A percentile compares a stretch with the other conserved stretches of the same genome.
Conservation (phyloP, 2,329 filamentous ascomycete genomes). For the Colletotrichum acutatum region DNA sequence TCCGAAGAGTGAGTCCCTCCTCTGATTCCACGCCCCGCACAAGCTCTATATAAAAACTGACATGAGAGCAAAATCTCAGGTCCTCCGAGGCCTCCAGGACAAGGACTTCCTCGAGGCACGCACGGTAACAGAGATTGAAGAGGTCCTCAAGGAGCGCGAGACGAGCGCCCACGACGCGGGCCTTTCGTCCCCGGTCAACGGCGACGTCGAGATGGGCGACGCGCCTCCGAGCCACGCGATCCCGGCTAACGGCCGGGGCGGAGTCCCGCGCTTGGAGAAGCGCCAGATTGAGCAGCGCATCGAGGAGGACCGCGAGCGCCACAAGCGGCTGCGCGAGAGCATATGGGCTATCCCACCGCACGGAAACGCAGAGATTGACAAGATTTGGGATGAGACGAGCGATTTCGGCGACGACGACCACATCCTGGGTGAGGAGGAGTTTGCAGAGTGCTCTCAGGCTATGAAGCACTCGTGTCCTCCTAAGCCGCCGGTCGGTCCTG, state of each 20-base stretch:
- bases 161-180: slow-evolving; percentile 67
- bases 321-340: slow-evolving; percentile 90
- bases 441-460: slow-evolving; percentile 54
- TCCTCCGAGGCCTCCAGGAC: slow-evolving; percentile 74
- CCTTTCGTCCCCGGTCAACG: slow-evolving; percentile 60
- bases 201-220: slow-evolving; percentile 53
- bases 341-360: slow-evolving; percentile 87
- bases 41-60: slow-evolving; percentile 12
- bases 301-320: slow-evolving; percentile 94
- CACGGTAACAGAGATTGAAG: slow-evolving; percentile 83
- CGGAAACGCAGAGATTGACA: slow-evolving; percentile 77
- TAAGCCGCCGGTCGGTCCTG: slow-evolving; percentile 29
- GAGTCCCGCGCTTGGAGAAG: slow-evolving; percentile 72
- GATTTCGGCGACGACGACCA: slow-evolving; percentile 91
- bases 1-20: slow-evolving; percentile 73
- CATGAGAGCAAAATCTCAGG: slow-evolving; percentile 52
- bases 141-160: slow-evolving; percentile 83
- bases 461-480: slow-evolving; percentile 32
- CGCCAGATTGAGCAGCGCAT: slow-evolving; percentile 94
- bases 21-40: background rate
- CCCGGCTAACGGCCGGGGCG: slow-evolving; percentile 45
- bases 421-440: slow-evolving; percentile 79
- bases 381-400: slow-evolving; percentile 87
- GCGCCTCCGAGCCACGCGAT: slow-evolving; percentile 54
- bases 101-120: slow-evolving; percentile 81